A percentile compares a stretch with the other conserved stretches of the same genome.
Conservation (phyloP, 2,329 filamentous ascomycete species). For the Sclerotinia borealis region DNA sequence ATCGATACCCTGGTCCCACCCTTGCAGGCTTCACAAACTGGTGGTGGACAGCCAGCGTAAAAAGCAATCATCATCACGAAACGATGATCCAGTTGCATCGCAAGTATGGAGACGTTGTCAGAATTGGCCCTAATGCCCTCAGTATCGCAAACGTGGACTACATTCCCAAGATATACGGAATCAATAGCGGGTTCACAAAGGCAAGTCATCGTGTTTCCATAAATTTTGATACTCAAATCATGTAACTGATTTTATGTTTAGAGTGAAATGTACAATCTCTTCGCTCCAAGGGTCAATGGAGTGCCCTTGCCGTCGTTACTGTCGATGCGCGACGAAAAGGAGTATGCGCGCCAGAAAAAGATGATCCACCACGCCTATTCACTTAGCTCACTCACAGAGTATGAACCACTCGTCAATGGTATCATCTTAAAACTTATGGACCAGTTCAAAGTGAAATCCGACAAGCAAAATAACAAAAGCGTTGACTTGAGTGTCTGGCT, state of each 20-base stretch:
- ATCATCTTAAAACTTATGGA: background rate
- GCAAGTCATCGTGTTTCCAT: background rate
- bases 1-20: background rate
- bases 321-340: background rate
- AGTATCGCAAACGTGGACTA: background rate
- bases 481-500: background rate
- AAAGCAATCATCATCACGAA: background rate
- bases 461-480: background rate
- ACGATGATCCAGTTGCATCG: background rate
- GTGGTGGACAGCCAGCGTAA: background rate
- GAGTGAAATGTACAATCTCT: background rate
- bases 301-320: background rate
- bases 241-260: background rate
- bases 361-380: constrained; percentile 7
- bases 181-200: constrained; percentile 7
- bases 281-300: background rate
- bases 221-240: background rate
- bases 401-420: constrained; percentile 39
- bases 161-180: constrained; percentile 10
- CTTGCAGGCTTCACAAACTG: background rate
- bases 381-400: constrained; percentile 31
- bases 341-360: background rate
- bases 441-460: background rate
- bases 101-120: constrained; percentile 10
- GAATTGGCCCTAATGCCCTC: constrained; percentile 10